Evolutionary conservation across 1,284 basidiomycete species (phyloP).

Genomic region (Violaceomyces palustris): DNA sequence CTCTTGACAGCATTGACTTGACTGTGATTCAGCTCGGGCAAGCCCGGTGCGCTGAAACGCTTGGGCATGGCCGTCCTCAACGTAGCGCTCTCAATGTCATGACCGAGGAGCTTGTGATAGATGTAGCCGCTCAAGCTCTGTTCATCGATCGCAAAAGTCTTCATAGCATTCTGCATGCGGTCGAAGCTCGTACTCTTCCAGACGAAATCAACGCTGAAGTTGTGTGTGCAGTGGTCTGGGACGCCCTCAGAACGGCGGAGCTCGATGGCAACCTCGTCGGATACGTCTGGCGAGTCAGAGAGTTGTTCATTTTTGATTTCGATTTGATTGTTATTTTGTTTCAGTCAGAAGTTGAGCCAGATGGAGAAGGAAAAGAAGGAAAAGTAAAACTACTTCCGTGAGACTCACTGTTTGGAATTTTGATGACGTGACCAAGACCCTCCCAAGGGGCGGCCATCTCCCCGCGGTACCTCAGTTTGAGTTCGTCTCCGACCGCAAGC

Average conservation of each 20-base stretch:
- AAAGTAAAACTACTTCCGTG: not conserved
- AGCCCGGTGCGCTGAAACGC: conserved; percentile 87
- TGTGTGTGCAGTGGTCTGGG: conserved; percentile 86
- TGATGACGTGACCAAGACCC: conserved; percentile 94
- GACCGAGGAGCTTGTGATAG: conserved; percentile 95
- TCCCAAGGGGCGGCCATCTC: conserved; percentile 79
- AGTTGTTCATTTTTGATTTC: no score
- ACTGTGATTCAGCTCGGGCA: conserved; percentile 97
- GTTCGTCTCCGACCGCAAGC: conserved; percentile 91
- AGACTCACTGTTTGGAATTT: conserved; percentile 90
- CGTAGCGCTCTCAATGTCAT: conserved; percentile 85
- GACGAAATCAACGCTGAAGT: conserved; percentile 94
- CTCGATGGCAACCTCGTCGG: conserved; percentile 95
- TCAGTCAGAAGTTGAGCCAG: no score
- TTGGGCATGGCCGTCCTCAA: conserved; percentile 84
- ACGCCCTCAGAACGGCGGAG: conserved; percentile 86
- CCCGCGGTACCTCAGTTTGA: conserved; percentile 82
- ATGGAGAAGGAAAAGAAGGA: not conserved
- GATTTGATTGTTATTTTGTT: not conserved
- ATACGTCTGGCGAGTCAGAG: conserved; percentile 65
- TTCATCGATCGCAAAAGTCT: conserved; percentile 97
- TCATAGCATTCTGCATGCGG: conserved; percentile 98
- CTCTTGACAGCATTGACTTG: conserved; percentile 99
- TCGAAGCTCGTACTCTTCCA: conserved; percentile 99
- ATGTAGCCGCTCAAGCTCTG: conserved; percentile 98